Evolutionary conservation across 2,329 filamentous ascomycete species (phyloP).

Genomic region (Colletotrichum sp.): DNA sequence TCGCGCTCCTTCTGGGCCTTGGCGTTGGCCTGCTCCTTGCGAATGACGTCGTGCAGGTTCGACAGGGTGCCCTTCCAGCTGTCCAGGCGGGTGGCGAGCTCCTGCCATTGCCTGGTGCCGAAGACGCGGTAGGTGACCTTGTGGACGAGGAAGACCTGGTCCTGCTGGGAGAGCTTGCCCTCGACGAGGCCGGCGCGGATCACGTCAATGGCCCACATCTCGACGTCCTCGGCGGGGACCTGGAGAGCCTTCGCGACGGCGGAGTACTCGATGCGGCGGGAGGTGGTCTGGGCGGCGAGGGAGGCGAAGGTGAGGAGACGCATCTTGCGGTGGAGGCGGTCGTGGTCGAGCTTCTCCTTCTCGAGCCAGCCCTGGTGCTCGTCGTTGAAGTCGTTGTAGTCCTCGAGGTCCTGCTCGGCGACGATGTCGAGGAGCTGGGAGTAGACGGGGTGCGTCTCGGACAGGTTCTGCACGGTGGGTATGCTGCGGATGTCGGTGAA

Average conservation of each 20-base stretch:
- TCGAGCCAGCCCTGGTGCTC: conserved; percentile 88
- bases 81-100: conserved; percentile 88
- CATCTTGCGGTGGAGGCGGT: conserved; percentile 90
- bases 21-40: conserved; percentile 81
- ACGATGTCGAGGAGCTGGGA: conserved; percentile 96
- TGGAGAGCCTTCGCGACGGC: conserved; percentile 85
- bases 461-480: conserved; percentile 83
- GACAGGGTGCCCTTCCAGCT: conserved; percentile 87
- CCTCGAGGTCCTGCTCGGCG: conserved; percentile 90
- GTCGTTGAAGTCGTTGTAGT: conserved; percentile 94
- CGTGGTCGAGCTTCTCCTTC: conserved; percentile 73
- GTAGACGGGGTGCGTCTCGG: conserved; percentile 82
- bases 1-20: conserved; percentile 80
- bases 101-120: conserved; percentile 96
- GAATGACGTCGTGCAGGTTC: conserved; percentile 79
- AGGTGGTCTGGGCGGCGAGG: conserved; percentile 81
- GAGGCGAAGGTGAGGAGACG: conserved; percentile 92
- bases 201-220: conserved; percentile 99
- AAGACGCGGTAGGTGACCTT: conserved; percentile 96
- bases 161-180: conserved; percentile 93
- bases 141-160: conserved; percentile 93
- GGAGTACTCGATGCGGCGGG: conserved; percentile 86
- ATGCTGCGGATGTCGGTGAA: conserved; percentile 85
- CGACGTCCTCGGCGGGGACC: conserved; percentile 82
- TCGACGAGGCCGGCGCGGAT: conserved; percentile 95